Conservation (phyloP, 768 basidiomycete genomes). For the Termitomyces sp. region DNA sequence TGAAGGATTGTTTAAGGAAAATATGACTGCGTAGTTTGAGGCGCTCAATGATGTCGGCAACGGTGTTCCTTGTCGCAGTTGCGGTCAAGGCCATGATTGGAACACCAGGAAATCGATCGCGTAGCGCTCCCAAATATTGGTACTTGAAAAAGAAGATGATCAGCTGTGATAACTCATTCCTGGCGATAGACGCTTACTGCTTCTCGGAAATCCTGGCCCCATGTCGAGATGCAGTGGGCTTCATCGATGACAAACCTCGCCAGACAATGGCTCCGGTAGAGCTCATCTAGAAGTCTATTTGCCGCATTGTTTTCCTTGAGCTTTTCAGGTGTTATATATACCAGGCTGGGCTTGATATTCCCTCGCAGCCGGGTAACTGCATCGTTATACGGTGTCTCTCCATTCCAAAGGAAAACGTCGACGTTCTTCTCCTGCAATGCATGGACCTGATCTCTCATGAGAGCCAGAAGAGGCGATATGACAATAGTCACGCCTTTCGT, state of each 20-base stretch:
- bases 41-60: conserved; percentile 71
- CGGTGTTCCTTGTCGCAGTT: conserved; percentile 77
- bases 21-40: conserved; percentile 58
- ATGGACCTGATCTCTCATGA: conserved; percentile 88
- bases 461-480: conserved; percentile 79
- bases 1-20: conserved; percentile 80
- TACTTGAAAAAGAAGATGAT: conserved; percentile 44
- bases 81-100: conserved; percentile 98
- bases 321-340: conserved; percentile 94
- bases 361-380: conserved; percentile 42
- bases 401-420: conserved; percentile 65
- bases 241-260: conserved; percentile 96
- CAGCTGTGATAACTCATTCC: background rate
- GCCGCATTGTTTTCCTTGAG: conserved; percentile 58
- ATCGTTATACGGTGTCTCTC: conserved; percentile 38
- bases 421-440: conserved; percentile 60
- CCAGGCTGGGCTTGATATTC: conserved; percentile 51
- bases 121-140: conserved; percentile 58
- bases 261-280: conserved; percentile 54
- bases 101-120: conserved; percentile 67
- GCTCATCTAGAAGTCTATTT: conserved; percentile 45
- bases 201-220: conserved; percentile 93
- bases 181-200: conserved; percentile 42
- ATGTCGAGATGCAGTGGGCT: conserved; percentile 90
- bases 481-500: conserved; percentile 86